Evolutionary conservation across 352 stramenopile genomes (phyloP).

Genomic region (Ophiocytium majus): DNA sequence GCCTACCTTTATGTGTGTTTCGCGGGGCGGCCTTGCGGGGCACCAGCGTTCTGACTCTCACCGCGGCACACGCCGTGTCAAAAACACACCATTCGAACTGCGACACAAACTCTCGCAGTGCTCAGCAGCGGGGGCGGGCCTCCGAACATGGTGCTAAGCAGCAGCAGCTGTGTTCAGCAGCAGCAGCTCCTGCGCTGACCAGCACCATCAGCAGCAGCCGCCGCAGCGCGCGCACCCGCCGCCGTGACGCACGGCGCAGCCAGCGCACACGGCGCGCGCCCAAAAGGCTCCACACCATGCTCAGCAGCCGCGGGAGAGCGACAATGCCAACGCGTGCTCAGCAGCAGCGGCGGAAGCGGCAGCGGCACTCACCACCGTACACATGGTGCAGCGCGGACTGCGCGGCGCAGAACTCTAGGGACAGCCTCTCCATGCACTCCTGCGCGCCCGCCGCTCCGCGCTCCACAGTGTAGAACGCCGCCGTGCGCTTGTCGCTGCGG

Average conservation of each 20-base stretch:
- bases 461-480: constrained; percentile 61
- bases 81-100: neutral
- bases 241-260: no score
- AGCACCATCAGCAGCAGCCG: neutral
- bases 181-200: neutral
- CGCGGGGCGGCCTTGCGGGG: no score
- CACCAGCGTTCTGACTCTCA: no score
- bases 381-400: constrained; percentile 57
- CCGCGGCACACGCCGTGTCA: neutral
- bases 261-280: no score
- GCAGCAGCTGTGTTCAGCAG: neutral
- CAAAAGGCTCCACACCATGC: no score
- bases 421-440: constrained; percentile 57
- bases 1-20: no score
- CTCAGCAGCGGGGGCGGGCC: neutral
- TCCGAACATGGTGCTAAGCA: neutral
- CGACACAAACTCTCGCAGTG: neutral
- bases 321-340: neutral
- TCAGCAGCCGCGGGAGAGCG: constrained; percentile 9
- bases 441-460: constrained; percentile 19
- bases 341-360: neutral
- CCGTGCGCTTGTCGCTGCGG: constrained; percentile 52
- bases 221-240: neutral
- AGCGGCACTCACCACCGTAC: constrained; percentile 45
- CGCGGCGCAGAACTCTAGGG: constrained; percentile 56